Evolutionary conservation across 768 basidiomycete species (phyloP).

Genomic region (Phanerochaete carnosa): DNA sequence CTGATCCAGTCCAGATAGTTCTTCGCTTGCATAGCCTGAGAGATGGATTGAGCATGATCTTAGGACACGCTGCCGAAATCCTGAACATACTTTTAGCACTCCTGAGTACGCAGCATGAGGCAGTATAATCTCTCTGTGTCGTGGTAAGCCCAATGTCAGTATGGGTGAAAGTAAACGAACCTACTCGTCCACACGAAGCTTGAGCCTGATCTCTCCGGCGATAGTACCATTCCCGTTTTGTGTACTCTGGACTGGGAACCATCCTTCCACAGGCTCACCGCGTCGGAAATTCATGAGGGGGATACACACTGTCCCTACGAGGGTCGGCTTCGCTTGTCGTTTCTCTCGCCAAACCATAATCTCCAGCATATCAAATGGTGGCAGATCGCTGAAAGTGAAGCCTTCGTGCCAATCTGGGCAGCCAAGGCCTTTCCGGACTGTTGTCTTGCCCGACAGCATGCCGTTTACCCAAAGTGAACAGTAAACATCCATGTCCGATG

Average conservation of each 20-base stretch:
- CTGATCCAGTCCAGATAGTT: slow-evolving; percentile 75
- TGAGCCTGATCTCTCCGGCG: slow-evolving; percentile 73
- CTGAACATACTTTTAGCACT: slow-evolving; percentile 51
- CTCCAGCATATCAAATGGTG: slow-evolving; percentile 71
- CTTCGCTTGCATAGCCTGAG: slow-evolving; percentile 50
- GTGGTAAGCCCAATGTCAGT: slow-evolving; percentile 9
- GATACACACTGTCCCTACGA: slow-evolving; percentile 62
- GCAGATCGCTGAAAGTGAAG: slow-evolving; percentile 72
- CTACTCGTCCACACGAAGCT: slow-evolving; percentile 74
- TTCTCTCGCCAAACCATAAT: slow-evolving; percentile 70
- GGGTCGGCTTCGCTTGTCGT: slow-evolving; percentile 50
- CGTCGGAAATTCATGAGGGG: slow-evolving; percentile 69
- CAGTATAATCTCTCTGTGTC: slow-evolving; percentile 69
- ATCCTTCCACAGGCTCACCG: slow-evolving; percentile 75
- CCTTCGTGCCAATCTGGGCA: slow-evolving; percentile 81
- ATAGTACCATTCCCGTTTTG: slow-evolving; percentile 51
- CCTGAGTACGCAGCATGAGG: slow-evolving; percentile 59
- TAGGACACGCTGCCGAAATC: not conserved
- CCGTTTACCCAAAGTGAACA: slow-evolving; percentile 78
- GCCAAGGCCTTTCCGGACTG: slow-evolving; percentile 62
- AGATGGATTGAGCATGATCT: not conserved
- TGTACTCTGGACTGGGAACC: slow-evolving; percentile 68
- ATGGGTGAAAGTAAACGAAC: slow-evolving; percentile 25
- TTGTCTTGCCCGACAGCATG: slow-evolving; percentile 68
- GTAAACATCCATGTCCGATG: slow-evolving; percentile 64